Base-by-base conservation (phyloP, 805 yeast genomes). In the Barnettozyma californica region DNA sequence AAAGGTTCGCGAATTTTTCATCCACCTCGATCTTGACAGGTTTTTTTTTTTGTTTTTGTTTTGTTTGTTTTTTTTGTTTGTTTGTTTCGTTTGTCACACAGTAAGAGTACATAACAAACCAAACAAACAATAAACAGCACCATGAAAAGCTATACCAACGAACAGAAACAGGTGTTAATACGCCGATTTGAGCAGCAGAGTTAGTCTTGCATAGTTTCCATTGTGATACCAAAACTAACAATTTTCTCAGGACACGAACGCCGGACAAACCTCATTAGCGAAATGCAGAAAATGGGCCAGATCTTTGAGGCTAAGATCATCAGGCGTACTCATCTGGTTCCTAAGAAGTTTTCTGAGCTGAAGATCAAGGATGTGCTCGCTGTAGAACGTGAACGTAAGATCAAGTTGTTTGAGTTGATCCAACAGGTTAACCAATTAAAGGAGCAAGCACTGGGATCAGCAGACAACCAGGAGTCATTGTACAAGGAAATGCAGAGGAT, bases 381-480 rank as follows among this genome's bases (percentile, higher is more conserved):
- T 0, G 56, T 61, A 0, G 65, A 61, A 36, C 48, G 62, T 43
- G 65, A 61, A n/a, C 63, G 60, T 39, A 56, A 58, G 49, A 41
- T 60, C 29, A 56, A 54, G 50, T 49, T 60, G 25, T 59, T 56
- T 38, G 54, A 54, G 42, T 41, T 61, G 41, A 52, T 60, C n/a
- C 48, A 47, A 8, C 59, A 60, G 36, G 55, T 61, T 7, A 50
- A 53, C 2, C 18, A 23, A 3, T 4, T 56, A 25, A 44, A 8
- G 42, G 46, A 25, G 8, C 37, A 36, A 19, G 21, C 43, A 4
- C 39, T 56, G 27, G 42, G 44, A 9, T 44, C 41, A 9, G 55
- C 52, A 19, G 41, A 49, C 4, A 46, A 39, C 4, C 44, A 48
- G n/a, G 42, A 41, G 19, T 16, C 18, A 2, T 23, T 44, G 31